Evolutionary conservation across 345 rosid species (phyloP).

Genomic region (Kandelia obovata): DNA sequence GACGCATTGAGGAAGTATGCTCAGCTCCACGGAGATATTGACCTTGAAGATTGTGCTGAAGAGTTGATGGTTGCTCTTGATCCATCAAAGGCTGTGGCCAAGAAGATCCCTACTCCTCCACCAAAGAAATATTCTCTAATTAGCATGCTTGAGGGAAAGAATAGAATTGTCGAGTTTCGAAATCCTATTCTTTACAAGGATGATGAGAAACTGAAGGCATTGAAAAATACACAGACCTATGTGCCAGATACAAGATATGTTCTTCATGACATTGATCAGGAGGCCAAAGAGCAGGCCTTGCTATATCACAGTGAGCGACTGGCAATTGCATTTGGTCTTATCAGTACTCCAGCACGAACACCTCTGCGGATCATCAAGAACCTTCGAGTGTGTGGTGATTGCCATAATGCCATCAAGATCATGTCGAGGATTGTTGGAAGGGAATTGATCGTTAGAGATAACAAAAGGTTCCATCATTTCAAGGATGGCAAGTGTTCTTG

Average conservation of each 20-base stretch:
- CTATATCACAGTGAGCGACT: slow-evolving; percentile 75
- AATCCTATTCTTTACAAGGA: slow-evolving; percentile 61
- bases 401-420: slow-evolving; percentile 85
- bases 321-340: slow-evolving; percentile 80
- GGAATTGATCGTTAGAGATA: slow-evolving; percentile 67
- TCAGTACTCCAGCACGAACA: slow-evolving; percentile 66
- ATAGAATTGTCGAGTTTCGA: slow-evolving; percentile 53
- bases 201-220: slow-evolving; percentile 55
- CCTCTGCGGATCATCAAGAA: slow-evolving; percentile 70
- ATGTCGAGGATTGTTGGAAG: slow-evolving; percentile 75
- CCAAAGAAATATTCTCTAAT: slow-evolving; percentile 46
- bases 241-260: slow-evolving; percentile 71
- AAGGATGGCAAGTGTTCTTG: slow-evolving; percentile 50
- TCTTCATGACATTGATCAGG: slow-evolving; percentile 78
- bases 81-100: slow-evolving; percentile 44
- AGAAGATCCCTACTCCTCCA: slow-evolving; percentile 52
- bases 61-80: slow-evolving; percentile 60
- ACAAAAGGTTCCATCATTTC: slow-evolving; percentile 76
- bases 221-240: slow-evolving; percentile 37
- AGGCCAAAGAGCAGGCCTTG: slow-evolving; percentile 76
- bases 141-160: slow-evolving; percentile 70
- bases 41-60: slow-evolving; percentile 59
- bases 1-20: slow-evolving; percentile 54
- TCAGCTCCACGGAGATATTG: slow-evolving; percentile 58
- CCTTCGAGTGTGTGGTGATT: slow-evolving; percentile 69